A percentile compares a stretch with the other conserved stretches of the same genome.
Evolutionary conservation across 2,329 filamentous ascomycete species (phyloP).

Genomic region (Neodidymelliopsis sp.): DNA sequence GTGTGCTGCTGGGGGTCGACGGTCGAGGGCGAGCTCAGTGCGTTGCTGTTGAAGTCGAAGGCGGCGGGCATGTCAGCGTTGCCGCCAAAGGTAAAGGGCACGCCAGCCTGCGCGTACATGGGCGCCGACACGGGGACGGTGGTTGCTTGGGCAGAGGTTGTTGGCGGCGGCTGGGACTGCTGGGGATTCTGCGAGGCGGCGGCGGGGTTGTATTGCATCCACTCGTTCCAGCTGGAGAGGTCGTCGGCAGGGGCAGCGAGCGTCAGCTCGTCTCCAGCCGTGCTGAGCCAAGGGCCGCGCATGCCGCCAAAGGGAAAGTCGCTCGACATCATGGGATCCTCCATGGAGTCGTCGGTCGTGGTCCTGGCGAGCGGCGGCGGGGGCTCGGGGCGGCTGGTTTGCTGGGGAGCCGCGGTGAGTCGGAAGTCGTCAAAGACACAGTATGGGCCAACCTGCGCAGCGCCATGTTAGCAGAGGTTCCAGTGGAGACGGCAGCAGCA

Average conservation of each 20-base stretch:
- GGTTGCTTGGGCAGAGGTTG: slow-evolving; percentile 37
- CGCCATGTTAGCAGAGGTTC: slow-evolving; percentile 36
- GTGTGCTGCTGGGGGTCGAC: slow-evolving; percentile 35
- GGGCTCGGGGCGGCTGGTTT: slow-evolving; percentile 10
- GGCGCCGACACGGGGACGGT: slow-evolving; percentile 30
- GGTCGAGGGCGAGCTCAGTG: slow-evolving; percentile 43
- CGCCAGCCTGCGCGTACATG: slow-evolving; percentile 33
- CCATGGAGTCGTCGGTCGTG: slow-evolving; percentile 34
- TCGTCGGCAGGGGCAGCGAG: slow-evolving; percentile 42
- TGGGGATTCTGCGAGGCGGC: slow-evolving; percentile 42
- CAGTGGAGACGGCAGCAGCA: slow-evolving; percentile 3
- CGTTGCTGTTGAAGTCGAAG: slow-evolving; percentile 44
- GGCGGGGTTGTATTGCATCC: slow-evolving; percentile 57
- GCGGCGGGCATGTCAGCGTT: slow-evolving; percentile 39
- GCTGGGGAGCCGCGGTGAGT: slow-evolving; percentile 31
- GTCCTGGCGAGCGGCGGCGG: slow-evolving; percentile 17
- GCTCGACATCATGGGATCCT: slow-evolving; percentile 44
- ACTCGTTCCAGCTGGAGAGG: slow-evolving; percentile 54
- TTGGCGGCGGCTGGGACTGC: slow-evolving; percentile 37
- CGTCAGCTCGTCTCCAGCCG: slow-evolving; percentile 43
- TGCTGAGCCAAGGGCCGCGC: slow-evolving; percentile 47
- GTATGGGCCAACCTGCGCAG: slow-evolving; percentile 47
- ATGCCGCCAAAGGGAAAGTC: slow-evolving; percentile 44
- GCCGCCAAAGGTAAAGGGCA: slow-evolving; percentile 46
- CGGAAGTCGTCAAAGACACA: slow-evolving; percentile 49